A percentile compares a stretch with the other conserved stretches of the same genome.
Conservation (phyloP, 2,329 filamentous ascomycete genomes). For the Aureobasidium uvarum region DNA sequence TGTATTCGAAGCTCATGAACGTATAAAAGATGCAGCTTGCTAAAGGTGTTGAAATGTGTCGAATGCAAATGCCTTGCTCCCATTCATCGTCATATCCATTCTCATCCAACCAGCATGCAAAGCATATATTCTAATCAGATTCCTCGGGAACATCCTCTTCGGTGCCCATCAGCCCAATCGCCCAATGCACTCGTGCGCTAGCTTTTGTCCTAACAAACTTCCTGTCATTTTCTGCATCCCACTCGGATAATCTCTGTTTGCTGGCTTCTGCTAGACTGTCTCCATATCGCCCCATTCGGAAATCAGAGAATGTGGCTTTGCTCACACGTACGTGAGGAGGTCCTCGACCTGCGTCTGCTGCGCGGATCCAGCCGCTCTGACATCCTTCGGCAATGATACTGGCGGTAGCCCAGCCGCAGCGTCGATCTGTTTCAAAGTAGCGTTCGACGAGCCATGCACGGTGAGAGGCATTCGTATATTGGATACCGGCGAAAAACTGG, state of each 20-base stretch:
- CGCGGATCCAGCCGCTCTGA: constrained; percentile 78
- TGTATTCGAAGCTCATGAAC: not conserved
- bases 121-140: not conserved
- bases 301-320: constrained; percentile 17
- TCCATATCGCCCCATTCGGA: constrained; percentile 4
- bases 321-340: constrained; percentile 63
- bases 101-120: not conserved
- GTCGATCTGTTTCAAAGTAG: constrained; percentile 69
- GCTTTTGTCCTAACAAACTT: constrained; percentile 60
- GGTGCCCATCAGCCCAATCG: constrained; percentile 73
- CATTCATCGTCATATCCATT: not conserved
- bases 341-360: constrained; percentile 68
- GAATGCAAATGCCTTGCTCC: not conserved
- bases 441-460: constrained; percentile 74
- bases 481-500: constrained; percentile 80
- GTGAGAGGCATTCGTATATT: constrained; percentile 70
- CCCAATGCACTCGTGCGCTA: constrained; percentile 67
- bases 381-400: constrained; percentile 78
- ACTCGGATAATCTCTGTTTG: constrained; percentile 24
- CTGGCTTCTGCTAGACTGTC: not conserved
- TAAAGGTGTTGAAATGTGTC: not conserved
- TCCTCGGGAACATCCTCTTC: constrained; percentile 63
- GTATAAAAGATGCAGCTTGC: not conserved
- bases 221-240: constrained; percentile 44
- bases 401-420: constrained; percentile 86